Evolutionary conservation across 2,329 filamentous ascomycete genomes (phyloP).

Genomic region (Epichloe uncinata): DNA sequence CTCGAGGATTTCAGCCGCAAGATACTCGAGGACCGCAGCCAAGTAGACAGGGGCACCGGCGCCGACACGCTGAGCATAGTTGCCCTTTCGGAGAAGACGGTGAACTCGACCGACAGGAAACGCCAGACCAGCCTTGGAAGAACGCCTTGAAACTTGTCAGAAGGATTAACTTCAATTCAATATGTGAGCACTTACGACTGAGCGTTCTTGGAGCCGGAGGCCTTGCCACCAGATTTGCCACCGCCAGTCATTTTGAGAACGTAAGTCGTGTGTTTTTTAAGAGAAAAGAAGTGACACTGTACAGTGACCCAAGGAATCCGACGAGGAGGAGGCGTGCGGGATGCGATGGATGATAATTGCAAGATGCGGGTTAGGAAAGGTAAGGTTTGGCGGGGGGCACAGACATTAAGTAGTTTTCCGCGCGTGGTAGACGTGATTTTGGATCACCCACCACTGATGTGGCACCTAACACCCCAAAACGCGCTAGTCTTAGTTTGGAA

Average conservation of each 20-base stretch:
- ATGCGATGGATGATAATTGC: conserved; percentile 25
- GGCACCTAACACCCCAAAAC: background rate
- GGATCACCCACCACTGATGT: conserved; percentile 29
- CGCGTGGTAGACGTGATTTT: conserved; percentile 31
- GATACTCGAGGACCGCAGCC: conserved; percentile 93
- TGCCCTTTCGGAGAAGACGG: conserved; percentile 96
- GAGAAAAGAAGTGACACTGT: background rate
- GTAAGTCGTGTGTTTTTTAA: conserved; percentile 11
- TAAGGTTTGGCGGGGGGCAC: conserved; percentile 29
- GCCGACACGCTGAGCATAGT: conserved; percentile 99
- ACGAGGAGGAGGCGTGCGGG: conserved; percentile 15
- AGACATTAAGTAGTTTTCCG: conserved; percentile 45
- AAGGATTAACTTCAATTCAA: background rate
- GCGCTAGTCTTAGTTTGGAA: conserved; percentile 21
- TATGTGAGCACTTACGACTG: conserved; percentile 67
- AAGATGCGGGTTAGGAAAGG: conserved; percentile 19
- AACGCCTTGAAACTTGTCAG: conserved; percentile 51
- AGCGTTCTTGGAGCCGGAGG: conserved; percentile 96
- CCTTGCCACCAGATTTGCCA: conserved; percentile 99
- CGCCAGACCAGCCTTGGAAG: conserved; percentile 96
- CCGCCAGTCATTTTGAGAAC: conserved; percentile 95
- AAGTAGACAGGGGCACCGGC: conserved; percentile 96
- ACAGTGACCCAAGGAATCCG: conserved; percentile 7
- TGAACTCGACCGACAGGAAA: conserved; percentile 99
- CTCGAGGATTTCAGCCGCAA: conserved; percentile 97